Base-by-base conservation (phyloP, 2,329 filamentous ascomycete species). In the Microdochium bolleyi region DNA sequence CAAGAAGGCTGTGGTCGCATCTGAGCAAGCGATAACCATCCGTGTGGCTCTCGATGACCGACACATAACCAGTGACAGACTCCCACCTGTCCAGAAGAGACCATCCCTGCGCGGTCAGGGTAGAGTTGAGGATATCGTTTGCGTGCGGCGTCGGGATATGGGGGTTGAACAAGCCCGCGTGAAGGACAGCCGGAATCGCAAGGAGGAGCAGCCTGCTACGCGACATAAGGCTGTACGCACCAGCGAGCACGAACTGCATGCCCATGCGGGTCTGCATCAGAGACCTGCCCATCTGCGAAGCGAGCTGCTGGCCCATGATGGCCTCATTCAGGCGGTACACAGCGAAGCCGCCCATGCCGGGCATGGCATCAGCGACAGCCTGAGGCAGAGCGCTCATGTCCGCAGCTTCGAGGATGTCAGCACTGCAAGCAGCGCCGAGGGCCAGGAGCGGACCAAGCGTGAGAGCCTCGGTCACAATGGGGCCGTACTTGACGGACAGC, bases 1-100 rank as follows among this genome's bases (percentile, higher is more conserved):
- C 94, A 1, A 99, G 78, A 30, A 99, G 77, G 62, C 91, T 96
- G 68, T 99, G 94, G 62, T 97, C 94, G 67, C 91, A 96, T 55
- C 94, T 83, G 77, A 99, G 82, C 16, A 92, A 83, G 1, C 91
- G 82, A 69, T 89, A 96, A 1, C 84, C 80, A 38, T 82, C 76
- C 4, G 84, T 70, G 8, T 77, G 65, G 64, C 84, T 94, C 59
- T 99, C 89, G 24, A 96, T 67, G 1, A 99, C 89, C 0, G 92
- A 96, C 46, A 99, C 77, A 64, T 99, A 97, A 7, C 94, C 94
- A 0, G 94, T 97, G 49, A 87, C 70, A 0, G 91, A 96, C 68
- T 97, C 94, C 58, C 82, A 78, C 11, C 94, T 84, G 49, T 91
- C 92, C 48, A 97, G 67, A 1, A 97, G 71, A 1, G 82, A 79